Evolutionary conservation across 164 flowering plant genomes (phyloP).

Genomic region (Vitis riparia): DNA sequence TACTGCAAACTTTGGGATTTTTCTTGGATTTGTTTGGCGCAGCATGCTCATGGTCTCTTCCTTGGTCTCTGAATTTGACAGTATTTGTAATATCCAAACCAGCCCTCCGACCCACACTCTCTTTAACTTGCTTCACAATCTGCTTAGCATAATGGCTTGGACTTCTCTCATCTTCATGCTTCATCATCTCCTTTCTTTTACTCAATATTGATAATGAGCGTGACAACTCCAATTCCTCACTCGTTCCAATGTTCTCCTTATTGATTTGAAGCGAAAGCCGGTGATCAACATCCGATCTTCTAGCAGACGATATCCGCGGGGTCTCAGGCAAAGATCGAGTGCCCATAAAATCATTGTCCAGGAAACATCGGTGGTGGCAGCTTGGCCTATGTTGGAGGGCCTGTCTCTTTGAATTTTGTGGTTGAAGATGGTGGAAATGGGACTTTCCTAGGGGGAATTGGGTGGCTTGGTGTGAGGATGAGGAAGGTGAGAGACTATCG

Average conservation of each 20-base stretch:
- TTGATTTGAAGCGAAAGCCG: conserved; percentile 71
- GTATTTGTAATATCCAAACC: conserved; percentile 69
- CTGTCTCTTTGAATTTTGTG: conserved; percentile 2
- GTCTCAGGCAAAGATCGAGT: conserved; percentile 72
- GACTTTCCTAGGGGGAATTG: background rate
- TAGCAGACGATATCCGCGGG: conserved; percentile 60
- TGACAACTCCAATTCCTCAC: conserved; percentile 30
- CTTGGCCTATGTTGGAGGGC: conserved; percentile 7
- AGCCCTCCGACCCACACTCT: conserved; percentile 57
- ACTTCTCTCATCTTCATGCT: conserved; percentile 35
- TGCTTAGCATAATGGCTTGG: conserved; percentile 63
- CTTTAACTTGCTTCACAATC: conserved; percentile 76
- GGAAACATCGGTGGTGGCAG: conserved; percentile 5
- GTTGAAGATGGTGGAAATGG: background rate
- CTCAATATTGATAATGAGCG: conserved; percentile 9
- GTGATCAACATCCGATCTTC: conserved; percentile 65
- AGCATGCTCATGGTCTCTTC: conserved; percentile 23
- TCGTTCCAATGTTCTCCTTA: conserved; percentile 41
- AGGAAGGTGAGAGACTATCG: conserved; percentile 21
- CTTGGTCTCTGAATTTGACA: conserved; percentile 20
- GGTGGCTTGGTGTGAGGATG: conserved; percentile 12
- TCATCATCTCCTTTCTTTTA: conserved; percentile 23
- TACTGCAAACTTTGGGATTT: conserved; percentile 6
- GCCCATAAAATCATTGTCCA: conserved; percentile 21
- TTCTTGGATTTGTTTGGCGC: conserved; percentile 20